These are phyloP conservation scores for Penicillium frequentans DNA, from an alignment of 2,329 filamentous ascomycete species.

Conservation along the genomic window DNA sequence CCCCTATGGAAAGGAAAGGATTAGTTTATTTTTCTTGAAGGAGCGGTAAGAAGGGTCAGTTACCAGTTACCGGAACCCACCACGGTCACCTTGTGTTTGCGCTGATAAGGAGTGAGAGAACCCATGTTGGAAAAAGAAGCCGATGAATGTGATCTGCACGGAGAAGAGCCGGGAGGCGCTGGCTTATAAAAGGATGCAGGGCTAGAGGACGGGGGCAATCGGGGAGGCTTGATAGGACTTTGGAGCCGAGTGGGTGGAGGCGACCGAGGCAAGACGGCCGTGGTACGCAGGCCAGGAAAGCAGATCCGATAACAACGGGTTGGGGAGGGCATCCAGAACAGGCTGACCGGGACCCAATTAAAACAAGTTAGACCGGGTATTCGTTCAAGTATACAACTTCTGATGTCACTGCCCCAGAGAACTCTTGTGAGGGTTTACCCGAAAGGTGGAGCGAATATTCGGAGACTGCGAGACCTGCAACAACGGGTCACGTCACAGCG, in stretches of 20 bases:
- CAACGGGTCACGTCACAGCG: constrained; percentile 21
- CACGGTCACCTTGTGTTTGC: constrained; percentile 60
- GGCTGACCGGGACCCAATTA: constrained; percentile 12
- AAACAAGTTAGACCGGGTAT: constrained; percentile 10
- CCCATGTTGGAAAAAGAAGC: constrained; percentile 31
- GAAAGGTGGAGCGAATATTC: constrained; percentile 14
- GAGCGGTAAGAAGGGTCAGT: constrained; percentile 41
- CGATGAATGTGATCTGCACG: constrained; percentile 22
- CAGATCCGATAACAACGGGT: constrained; percentile 17
- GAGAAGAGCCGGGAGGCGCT: constrained; percentile 10
- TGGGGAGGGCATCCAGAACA: constrained; percentile 19
- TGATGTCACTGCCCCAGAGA: constrained; percentile 16
- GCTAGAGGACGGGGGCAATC: constrained; percentile 15
- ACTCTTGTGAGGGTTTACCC: constrained; percentile 6
- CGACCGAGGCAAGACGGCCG: constrained; percentile 30
- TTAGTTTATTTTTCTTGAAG: not conserved
- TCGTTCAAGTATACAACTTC: constrained; percentile 3
- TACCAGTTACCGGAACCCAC: constrained; percentile 97
- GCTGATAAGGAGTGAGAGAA: constrained; percentile 31
- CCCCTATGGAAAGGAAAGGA: constrained; percentile 62
- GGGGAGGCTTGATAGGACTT: constrained; percentile 17
- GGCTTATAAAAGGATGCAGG: constrained; percentile 19
- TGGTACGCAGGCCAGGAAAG: constrained; percentile 24
- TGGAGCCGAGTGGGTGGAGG: constrained; percentile 22
- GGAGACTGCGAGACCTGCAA: not conserved